A percentile compares a stretch with the other conserved stretches of the same genome.
These are phyloP conservation scores for Phytomonas francai DNA, from an alignment of 208 protist species.

Conservation along the genomic window DNA sequence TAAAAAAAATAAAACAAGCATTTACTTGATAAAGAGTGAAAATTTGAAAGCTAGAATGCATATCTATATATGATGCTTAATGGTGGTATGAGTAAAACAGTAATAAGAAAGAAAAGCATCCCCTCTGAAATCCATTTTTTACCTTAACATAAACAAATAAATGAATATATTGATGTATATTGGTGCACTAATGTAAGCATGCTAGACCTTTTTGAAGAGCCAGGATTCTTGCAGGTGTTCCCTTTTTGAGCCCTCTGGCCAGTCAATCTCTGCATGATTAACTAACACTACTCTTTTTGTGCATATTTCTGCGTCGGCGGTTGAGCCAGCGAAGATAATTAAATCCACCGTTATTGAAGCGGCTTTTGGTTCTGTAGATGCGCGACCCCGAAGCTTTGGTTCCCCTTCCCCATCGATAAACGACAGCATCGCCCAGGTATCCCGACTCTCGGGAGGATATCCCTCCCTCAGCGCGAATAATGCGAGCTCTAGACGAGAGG, in stretches of 20 bases:
- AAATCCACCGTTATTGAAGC: neutral
- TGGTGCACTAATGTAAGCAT: neutral
- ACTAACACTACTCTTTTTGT: conserved; percentile 10
- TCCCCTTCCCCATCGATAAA: conserved; percentile 12
- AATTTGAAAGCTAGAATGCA: neutral
- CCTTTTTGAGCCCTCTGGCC: neutral
- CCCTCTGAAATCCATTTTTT: neutral
- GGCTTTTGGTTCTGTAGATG: neutral
- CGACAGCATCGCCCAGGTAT: conserved; percentile 14
- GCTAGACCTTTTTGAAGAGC: neutral
- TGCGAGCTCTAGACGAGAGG: conserved; percentile 17
- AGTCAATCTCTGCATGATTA: conserved; percentile 19
- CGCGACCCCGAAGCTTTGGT: neutral
- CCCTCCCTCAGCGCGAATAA: conserved; percentile 13
- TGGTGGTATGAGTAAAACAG: neutral
- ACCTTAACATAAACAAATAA: neutral
- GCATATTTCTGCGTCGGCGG: neutral
- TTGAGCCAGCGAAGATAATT: neutral
- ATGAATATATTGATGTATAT: too few species aligned
- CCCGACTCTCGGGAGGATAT: conserved; percentile 8
- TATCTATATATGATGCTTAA: neutral
- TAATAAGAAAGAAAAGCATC: neutral
- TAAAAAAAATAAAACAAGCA: neutral
- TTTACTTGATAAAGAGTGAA: neutral
- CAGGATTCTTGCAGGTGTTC: neutral